Evolutionary conservation across 768 basidiomycete species (phyloP).

Genomic region (Lactifluus rugatus): DNA sequence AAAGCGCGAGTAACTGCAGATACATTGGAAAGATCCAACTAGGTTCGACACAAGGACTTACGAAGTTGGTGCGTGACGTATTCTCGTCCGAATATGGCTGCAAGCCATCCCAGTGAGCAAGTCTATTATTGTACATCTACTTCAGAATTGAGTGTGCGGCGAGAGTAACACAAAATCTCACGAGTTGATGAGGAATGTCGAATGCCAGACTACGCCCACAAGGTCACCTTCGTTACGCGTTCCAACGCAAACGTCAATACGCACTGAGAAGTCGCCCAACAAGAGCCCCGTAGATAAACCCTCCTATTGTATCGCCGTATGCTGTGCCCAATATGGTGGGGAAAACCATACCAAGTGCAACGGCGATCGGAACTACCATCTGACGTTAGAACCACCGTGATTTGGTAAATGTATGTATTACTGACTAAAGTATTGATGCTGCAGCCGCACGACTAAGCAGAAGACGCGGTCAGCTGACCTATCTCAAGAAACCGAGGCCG

Average conservation of each 20-base stretch:
- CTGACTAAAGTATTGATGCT: slow-evolving; percentile 51
- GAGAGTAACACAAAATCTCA: slow-evolving; percentile 25
- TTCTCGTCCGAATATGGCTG: slow-evolving; percentile 77
- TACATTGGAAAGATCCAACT: background rate
- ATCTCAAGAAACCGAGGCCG: background rate
- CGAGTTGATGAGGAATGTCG: slow-evolving; percentile 65
- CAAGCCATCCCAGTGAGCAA: slow-evolving; percentile 75
- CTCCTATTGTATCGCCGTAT: slow-evolving; percentile 58
- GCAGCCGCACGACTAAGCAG: slow-evolving; percentile 54
- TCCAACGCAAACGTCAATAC: slow-evolving; percentile 20
- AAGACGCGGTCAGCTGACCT: background rate
- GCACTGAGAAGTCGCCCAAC: slow-evolving; percentile 51
- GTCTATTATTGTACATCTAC: slow-evolving; percentile 29
- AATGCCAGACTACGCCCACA: slow-evolving; percentile 53
- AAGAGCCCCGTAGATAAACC: slow-evolving; percentile 63
- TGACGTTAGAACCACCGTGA: background rate
- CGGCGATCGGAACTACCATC: slow-evolving; percentile 44
- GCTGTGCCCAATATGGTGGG: slow-evolving; percentile 46
- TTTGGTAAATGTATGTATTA: background rate
- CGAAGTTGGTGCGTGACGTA: slow-evolving; percentile 64
- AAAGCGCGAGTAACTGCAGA: slow-evolving; percentile 49
- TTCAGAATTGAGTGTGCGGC: background rate
- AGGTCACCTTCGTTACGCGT: background rate
- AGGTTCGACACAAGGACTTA: slow-evolving; percentile 27
- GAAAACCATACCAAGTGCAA: slow-evolving; percentile 48